phyloP scores from a whole-genome alignment of 129 eudicot genomes.

The Saussurea involucrata region DNA sequence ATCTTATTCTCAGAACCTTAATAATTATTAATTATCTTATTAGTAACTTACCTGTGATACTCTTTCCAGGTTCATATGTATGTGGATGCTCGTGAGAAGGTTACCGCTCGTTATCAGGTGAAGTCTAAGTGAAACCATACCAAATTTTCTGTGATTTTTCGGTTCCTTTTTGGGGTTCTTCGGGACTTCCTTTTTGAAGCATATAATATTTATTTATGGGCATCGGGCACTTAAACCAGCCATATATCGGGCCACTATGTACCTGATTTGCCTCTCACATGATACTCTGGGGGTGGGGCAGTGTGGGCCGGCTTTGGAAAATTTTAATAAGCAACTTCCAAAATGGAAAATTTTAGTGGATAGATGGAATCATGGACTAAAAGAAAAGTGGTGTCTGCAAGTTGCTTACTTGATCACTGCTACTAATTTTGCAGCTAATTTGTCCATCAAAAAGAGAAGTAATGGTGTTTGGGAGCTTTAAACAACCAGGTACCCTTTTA shows the following conservation, averaged over 20 bases:
- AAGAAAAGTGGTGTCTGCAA: background rate
- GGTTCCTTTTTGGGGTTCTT: background rate
- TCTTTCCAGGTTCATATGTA: constrained; percentile 74
- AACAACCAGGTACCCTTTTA: constrained; percentile 89
- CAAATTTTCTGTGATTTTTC: background rate
- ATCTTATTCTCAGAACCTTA: background rate
- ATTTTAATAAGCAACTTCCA: background rate
- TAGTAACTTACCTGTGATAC: background rate
- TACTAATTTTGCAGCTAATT: constrained; percentile 47
- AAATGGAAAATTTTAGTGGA: background rate
- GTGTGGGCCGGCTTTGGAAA: no score
- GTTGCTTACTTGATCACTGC: background rate
- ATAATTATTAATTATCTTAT: background rate
- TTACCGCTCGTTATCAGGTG: constrained; percentile 99
- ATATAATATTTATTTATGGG: no score
- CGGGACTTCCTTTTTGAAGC: background rate
- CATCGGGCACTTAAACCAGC: no score
- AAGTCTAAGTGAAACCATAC: background rate
- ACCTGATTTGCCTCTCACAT: no score
- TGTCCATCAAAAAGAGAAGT: constrained; percentile 98
- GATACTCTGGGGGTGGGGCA: no score
- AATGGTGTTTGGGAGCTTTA: constrained; percentile 93
- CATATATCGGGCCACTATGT: no score
- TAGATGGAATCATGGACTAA: background rate
- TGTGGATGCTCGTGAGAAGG: constrained; percentile 91